Conservation (phyloP, 768 basidiomycete species). For the Tulasnella sp. region DNA sequence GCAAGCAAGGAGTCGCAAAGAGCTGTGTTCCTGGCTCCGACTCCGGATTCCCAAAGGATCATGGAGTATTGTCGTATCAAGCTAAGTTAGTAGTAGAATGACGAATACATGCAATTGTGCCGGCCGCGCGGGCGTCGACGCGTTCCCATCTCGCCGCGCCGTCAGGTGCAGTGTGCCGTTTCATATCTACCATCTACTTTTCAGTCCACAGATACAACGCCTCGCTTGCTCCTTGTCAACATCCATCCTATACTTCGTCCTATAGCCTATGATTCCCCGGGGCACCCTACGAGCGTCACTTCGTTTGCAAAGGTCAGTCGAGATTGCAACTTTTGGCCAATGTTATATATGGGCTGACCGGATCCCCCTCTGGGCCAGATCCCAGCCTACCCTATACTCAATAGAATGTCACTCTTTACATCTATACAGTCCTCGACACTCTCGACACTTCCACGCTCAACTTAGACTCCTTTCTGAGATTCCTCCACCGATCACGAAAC, state of each 20-base stretch:
- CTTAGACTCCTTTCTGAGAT: too few species aligned
- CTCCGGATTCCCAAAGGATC: background rate
- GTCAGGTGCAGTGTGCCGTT: background rate
- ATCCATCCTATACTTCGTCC: background rate
- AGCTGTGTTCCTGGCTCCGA: conserved; percentile 6
- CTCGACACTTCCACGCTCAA: too few species aligned
- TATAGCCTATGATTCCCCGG: conserved; percentile 9
- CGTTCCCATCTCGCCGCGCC: background rate
- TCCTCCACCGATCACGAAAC: too few species aligned
- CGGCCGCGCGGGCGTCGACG: background rate
- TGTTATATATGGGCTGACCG: background rate
- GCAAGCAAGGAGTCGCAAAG: conserved; percentile 6
- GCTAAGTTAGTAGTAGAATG: too few species aligned
- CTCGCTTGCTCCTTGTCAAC: background rate
- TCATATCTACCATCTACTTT: background rate
- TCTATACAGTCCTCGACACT: too few species aligned
- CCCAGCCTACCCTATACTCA: background rate
- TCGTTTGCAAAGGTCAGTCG: conserved; percentile 1
- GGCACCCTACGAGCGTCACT: background rate
- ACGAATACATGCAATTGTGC: background rate
- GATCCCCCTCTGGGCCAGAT: background rate
- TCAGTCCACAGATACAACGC: background rate
- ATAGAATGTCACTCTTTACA: too few species aligned
- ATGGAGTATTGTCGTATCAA: background rate
- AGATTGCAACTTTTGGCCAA: background rate